These are phyloP conservation scores for Fusarium veterinarium DNA, from an alignment of 2,329 filamentous ascomycete species.

Conservation along the genomic window DNA sequence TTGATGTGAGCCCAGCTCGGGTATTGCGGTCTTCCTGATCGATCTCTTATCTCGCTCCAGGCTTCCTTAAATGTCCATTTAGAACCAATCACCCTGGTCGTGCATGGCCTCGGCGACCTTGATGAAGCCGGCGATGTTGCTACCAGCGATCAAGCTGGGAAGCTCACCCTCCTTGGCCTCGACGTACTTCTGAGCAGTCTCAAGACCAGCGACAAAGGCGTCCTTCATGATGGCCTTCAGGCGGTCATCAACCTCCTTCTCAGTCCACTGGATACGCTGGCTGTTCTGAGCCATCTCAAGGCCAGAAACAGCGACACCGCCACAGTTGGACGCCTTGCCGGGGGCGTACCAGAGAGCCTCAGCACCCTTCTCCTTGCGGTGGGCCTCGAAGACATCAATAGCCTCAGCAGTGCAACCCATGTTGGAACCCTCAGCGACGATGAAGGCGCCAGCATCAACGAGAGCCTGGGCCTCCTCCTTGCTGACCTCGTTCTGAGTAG, in stretches of 20 bases:
- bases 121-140: slow-evolving; percentile 97
- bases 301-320: slow-evolving; percentile 96
- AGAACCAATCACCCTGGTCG: slow-evolving; percentile 95
- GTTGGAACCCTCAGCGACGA: slow-evolving; percentile 97
- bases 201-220: slow-evolving; percentile 89
- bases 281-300: slow-evolving; percentile 99
- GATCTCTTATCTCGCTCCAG: slow-evolving; percentile 19
- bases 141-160: slow-evolving; percentile 89
- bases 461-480: slow-evolving; percentile 89
- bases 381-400: slow-evolving; percentile 90
- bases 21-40: slow-evolving; percentile 34
- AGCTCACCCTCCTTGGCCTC: slow-evolving; percentile 82
- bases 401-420: slow-evolving; percentile 98
- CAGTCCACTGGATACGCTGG: slow-evolving; percentile 83
- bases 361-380: slow-evolving; percentile 75
- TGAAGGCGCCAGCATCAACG: slow-evolving; percentile 79
- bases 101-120: slow-evolving; percentile 96
- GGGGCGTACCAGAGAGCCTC: slow-evolving; percentile 93
- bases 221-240: slow-evolving; percentile 95
- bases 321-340: slow-evolving; percentile 96
- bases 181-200: slow-evolving; percentile 91
- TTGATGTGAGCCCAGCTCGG: slow-evolving; percentile 42
- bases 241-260: slow-evolving; percentile 89
- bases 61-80: slow-evolving; percentile 9
- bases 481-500: slow-evolving; percentile 97